A percentile compares a stretch with the other conserved stretches of the same genome.
phyloP scores from a whole-genome alignment of 2,329 filamentous ascomycete genomes.

The Didymella segeticola region DNA sequence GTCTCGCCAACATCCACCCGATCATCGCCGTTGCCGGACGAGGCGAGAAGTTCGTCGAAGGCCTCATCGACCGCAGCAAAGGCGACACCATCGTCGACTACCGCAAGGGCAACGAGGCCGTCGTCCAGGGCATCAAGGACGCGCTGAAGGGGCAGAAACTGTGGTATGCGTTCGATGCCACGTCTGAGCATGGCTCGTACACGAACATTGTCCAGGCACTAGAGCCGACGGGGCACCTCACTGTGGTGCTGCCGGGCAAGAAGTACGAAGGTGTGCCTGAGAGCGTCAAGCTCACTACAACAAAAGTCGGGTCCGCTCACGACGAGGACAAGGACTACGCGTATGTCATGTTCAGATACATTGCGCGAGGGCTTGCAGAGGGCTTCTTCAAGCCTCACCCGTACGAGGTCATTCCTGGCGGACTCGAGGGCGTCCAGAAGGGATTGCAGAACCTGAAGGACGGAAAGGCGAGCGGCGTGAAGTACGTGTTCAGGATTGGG shows the following conservation, averaged over 20 bases:
- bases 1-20: constrained; percentile 50
- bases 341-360: constrained; percentile 53
- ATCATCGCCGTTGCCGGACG: constrained; percentile 52
- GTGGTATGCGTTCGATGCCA: constrained; percentile 64
- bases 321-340: constrained; percentile 51
- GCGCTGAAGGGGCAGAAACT: constrained; percentile 55
- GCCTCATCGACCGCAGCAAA: constrained; percentile 47
- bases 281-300: constrained; percentile 48
- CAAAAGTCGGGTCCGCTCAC: constrained; percentile 47
- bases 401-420: constrained; percentile 61
- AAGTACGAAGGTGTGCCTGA: constrained; percentile 53
- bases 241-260: constrained; percentile 52
- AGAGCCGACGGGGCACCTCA: constrained; percentile 43
- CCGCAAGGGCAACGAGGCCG: constrained; percentile 58
- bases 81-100: constrained; percentile 60
- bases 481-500: constrained; percentile 67
- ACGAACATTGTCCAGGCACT: constrained; percentile 50
- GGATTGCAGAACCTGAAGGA: constrained; percentile 63
- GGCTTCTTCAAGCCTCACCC: constrained; percentile 61
- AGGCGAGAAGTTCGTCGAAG: constrained; percentile 47
- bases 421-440: constrained; percentile 60
- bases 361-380: constrained; percentile 56
- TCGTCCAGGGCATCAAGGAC: constrained; percentile 51
- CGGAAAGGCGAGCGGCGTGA: constrained; percentile 68
- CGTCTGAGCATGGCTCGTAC: constrained; percentile 58